Evolutionary conservation across 1,284 basidiomycete species (phyloP), one percentile per base, ranked within the genome.

Genomic region (Mycocalia duriaeana): DNA sequence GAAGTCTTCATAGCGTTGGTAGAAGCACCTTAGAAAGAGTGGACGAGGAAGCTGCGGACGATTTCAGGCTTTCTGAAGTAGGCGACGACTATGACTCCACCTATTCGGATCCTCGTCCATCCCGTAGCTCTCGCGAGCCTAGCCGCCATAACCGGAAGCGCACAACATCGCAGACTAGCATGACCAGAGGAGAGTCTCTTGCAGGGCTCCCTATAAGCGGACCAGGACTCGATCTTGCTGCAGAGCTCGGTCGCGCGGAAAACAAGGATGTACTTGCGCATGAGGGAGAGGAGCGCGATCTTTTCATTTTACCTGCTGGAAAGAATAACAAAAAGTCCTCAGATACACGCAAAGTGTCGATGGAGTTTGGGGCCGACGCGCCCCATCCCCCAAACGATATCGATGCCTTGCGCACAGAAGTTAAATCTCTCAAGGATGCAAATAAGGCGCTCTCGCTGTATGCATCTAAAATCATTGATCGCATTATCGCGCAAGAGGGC

Each of bases 391-490:
- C 65, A 44, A 73, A 67, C 49, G 86, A 90, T 55, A 61, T 89
- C 53, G 83, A 88, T 39, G 78, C 81, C 7, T 71, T 92, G 39
- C 76, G 82, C 38, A 77, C 69, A 18, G 94, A 96, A 66, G 83
- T 95, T 59, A 94, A 94, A 67, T 84, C 81, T 35, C 79, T 96
- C 62, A 90, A 89, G 63, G 94, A 97, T 63, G 91, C 91, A 40
- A 96, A 96, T 75, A 94, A 94, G 64, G 93, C 92, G 0, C 72
- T 97, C 9, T 91, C 90, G 14, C 70, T 97, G 19, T 97, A 97
- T 63, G 92, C 94, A 16, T 92, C 90, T 46, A 97, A 96, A 75
- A 96, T 97, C 58, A 87, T 97, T 57, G 92, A 97, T 70, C 82
- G 93, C 46, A 95, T 97, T 63, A 92, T 95, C 52, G 81, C 91